Evolutionary conservation across 2,329 filamentous ascomycete species (phyloP).

Genomic region (Microcera coccophila): DNA sequence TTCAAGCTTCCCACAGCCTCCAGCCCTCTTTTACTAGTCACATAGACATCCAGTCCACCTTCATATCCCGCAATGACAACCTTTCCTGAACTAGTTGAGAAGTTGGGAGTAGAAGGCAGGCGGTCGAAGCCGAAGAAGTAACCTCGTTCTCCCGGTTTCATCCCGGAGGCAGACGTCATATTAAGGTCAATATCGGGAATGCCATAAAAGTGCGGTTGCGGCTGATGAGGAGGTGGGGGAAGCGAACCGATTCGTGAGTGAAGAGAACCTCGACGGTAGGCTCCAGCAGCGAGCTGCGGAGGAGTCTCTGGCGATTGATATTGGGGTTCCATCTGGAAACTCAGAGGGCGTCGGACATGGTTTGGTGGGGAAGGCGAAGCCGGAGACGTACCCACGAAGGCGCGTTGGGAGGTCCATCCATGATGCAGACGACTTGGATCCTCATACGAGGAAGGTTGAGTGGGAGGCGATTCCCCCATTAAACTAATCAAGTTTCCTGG

Average conservation of each 20-base stretch:
- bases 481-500: slow-evolving; percentile 51
- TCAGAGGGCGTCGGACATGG: slow-evolving; percentile 44
- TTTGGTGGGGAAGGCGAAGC: slow-evolving; percentile 40
- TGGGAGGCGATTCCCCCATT: slow-evolving; percentile 51
- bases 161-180: slow-evolving; percentile 49
- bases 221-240: slow-evolving; percentile 69
- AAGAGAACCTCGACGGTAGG: slow-evolving; percentile 45
- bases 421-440: slow-evolving; percentile 42
- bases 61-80: slow-evolving; percentile 75
- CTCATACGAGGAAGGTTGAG: slow-evolving; percentile 51
- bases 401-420: slow-evolving; percentile 45
- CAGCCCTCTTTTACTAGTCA: slow-evolving; percentile 67
- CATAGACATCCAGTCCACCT: slow-evolving; percentile 72
- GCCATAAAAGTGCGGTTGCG: slow-evolving; percentile 74
- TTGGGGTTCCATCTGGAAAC: slow-evolving; percentile 51
- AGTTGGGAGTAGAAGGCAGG: slow-evolving; percentile 47
- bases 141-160: slow-evolving; percentile 63
- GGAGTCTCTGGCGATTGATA: slow-evolving; percentile 41
- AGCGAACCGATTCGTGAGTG: slow-evolving; percentile 50
- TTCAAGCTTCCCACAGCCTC: slow-evolving; percentile 68
- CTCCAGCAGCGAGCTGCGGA: slow-evolving; percentile 33
- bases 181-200: slow-evolving; percentile 72
- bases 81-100: slow-evolving; percentile 50
- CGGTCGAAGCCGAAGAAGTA: slow-evolving; percentile 81
- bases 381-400: slow-evolving; percentile 42